Evolutionary conservation across 768 basidiomycete genomes (phyloP).

Genomic region (Leucosporidium creatinivorum): DNA sequence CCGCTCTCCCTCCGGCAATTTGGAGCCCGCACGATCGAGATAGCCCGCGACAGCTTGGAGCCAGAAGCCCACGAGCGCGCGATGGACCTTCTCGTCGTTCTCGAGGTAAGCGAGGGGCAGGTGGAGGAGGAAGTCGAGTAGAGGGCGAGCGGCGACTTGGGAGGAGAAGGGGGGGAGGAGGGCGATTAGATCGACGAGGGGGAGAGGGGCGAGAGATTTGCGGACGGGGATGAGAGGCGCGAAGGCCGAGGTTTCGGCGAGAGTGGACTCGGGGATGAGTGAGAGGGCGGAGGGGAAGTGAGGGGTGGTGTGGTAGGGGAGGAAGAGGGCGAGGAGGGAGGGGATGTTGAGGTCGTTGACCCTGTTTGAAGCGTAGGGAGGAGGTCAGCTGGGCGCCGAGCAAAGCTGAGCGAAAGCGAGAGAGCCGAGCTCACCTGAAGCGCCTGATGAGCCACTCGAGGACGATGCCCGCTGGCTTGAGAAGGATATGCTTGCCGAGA

Average conservation of each 20-base stretch:
- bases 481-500: constrained; percentile 73
- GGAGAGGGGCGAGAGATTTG: constrained; percentile 65
- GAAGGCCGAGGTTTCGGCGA: constrained; percentile 11
- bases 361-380: constrained; percentile 45
- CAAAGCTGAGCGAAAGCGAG: background rate
- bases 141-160: constrained; percentile 63
- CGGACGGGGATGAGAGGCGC: constrained; percentile 68
- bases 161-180: constrained; percentile 42
- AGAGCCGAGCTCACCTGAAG: constrained; percentile 59
- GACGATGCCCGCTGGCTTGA: constrained; percentile 69
- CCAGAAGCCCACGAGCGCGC: constrained; percentile 73
- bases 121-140: constrained; percentile 63
- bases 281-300: constrained; percentile 90
- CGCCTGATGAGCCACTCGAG: constrained; percentile 91
- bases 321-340: constrained; percentile 66
- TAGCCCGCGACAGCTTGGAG: constrained; percentile 72
- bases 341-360: constrained; percentile 89
- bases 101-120: constrained; percentile 57
- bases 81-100: constrained; percentile 47
- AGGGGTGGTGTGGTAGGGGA: constrained; percentile 90
- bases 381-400: background rate
- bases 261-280: constrained; percentile 53
- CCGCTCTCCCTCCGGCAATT: constrained; percentile 36
- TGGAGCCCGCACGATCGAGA: constrained; percentile 52
- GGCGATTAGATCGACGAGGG: constrained; percentile 59